Percentiles rank a stretch among this genome's conserved stretches.
Evolutionary conservation across 116 monocot species (phyloP).

Genomic region (Cymodocea nodosa): DNA sequence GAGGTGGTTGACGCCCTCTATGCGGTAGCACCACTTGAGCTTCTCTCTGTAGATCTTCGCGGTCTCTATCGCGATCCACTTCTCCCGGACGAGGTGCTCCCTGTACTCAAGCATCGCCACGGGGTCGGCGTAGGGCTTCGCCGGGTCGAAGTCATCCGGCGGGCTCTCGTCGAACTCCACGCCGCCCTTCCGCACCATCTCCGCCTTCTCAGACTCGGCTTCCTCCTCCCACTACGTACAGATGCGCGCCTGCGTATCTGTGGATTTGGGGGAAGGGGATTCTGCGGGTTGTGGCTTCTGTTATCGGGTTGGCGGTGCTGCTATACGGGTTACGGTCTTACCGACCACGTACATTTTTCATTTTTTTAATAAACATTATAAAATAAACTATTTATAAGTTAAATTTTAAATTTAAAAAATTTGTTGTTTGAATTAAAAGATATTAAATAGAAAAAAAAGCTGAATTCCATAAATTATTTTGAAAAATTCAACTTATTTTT

Average conservation of each 20-base stretch:
- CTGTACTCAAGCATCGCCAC: conserved; percentile 88
- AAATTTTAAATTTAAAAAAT: too few relatives aligned
- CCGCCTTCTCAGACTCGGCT: conserved; percentile 9
- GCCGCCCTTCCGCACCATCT: conserved; percentile 71
- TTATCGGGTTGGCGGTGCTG: too few relatives aligned
- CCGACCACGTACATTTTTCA: too few relatives aligned
- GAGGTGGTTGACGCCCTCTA: conserved; percentile 82
- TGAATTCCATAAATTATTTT: too few relatives aligned
- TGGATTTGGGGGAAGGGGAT: not conserved
- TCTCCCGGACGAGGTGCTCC: conserved; percentile 88
- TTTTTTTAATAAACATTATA: too few relatives aligned
- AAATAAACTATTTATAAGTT: too few relatives aligned
- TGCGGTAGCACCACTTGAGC: conserved; percentile 84
- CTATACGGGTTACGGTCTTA: too few relatives aligned
- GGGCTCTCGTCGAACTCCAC: conserved; percentile 92
- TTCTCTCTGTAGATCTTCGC: conserved; percentile 86
- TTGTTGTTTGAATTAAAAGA: too few relatives aligned
- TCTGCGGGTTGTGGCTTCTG: too few relatives aligned
- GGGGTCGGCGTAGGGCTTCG: conserved; percentile 68
- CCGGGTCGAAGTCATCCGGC: conserved; percentile 76
- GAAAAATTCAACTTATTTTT: too few relatives aligned
- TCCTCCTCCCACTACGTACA: too few relatives aligned
- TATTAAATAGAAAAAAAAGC: too few relatives aligned
- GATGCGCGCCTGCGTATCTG: not conserved
- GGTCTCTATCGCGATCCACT: conserved; percentile 96